A percentile compares a stretch with the other conserved stretches of the same genome.
Evolutionary conservation across 352 stramenopile genomes (phyloP).

Genomic region (Pythium phragmiticola): DNA sequence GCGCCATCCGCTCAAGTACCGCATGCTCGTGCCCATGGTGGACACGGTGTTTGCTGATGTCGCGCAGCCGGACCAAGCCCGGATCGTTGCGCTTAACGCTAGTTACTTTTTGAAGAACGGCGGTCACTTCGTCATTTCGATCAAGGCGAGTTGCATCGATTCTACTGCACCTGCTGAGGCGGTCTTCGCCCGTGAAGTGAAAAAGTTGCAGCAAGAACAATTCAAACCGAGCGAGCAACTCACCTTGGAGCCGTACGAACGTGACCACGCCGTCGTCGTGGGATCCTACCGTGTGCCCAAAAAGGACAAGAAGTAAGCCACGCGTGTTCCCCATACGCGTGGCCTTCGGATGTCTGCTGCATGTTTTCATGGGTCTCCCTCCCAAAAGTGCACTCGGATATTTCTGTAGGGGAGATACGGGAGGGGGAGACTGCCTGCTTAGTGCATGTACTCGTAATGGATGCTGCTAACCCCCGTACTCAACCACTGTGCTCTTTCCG

Average conservation of each 20-base stretch:
- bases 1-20: conserved; percentile 97
- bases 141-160: conserved; percentile 99
- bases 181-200: conserved; percentile 97
- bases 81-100: conserved; percentile 98
- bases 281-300: conserved; percentile 85
- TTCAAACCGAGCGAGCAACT: conserved; percentile 99
- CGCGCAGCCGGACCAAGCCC: conserved; percentile 98
- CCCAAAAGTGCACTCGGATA: conserved; percentile 18
- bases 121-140: conserved; percentile 99
- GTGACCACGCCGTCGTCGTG: conserved; percentile 99
- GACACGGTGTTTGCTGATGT: conserved; percentile 99
- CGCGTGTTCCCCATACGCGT: conserved; percentile 18
- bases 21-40: conserved; percentile 99
- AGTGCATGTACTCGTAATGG: conserved; percentile 17
- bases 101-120: conserved; percentile 99
- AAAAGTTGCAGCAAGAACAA: conserved; percentile 98
- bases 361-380: neutral
- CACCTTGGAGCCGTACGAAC: conserved; percentile 99
- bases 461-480: conserved; percentile 19
- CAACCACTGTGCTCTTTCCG: conserved; percentile 7
- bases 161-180: conserved; percentile 98
- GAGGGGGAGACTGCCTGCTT: conserved; percentile 6
- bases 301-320: conserved; percentile 36
- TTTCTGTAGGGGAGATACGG: conserved; percentile 6
- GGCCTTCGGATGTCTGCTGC: conserved; percentile 21